Base-by-base conservation (phyloP, 139 green algal species). In the Medakamo hakoo region DNA sequence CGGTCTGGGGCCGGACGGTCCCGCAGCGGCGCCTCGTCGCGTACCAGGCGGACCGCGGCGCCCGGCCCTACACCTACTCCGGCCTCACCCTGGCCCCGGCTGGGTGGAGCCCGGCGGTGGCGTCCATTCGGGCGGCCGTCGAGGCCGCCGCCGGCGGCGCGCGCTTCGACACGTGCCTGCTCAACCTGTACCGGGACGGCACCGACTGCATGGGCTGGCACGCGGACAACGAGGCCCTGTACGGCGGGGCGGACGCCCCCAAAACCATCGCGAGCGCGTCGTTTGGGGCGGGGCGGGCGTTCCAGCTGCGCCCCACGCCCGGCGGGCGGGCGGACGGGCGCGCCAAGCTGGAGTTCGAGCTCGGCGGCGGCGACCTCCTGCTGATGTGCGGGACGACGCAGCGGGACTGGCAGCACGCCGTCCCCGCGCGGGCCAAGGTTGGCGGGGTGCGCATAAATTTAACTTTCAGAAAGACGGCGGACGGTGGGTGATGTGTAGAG, bases 21-120 rank as follows among this genome's bases (percentile, higher is more conserved):
- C 71, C 68, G 65, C 81, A 88, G 73, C 81, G 78, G 22, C 71
- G 79, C 2, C 65, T 88, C 52, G 63, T 84, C 5, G 73, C 70
- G 0, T 86, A 83, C 66, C 80, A 77, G 62, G 82, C 80, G 9
- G 68, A 71, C 16, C 57, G 71, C 24, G 28, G 40, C 2, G 28
- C 19, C 48, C 62, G 83, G 9, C n/a, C 16, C 4, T 86, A 84
- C 67, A 88, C 76, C 21, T 88, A 88, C 67, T 73, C 57, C 24
- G 57, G 74, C 3, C 58, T 67, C 9, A 76, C 49, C 18, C 61
- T 81, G 48, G 18, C 32, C 4, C 72, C 74, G 19, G 48, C 58
- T 3, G n/a, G 62, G 3, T 82, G 66, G 63, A 32, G 64, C 22
- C 59, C 66, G 1, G 24, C 58, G 1, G 68, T 77, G 3, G 26